Base-by-base conservation (phyloP, 1,284 basidiomycete genomes). In the Pholiota adiposa region DNA sequence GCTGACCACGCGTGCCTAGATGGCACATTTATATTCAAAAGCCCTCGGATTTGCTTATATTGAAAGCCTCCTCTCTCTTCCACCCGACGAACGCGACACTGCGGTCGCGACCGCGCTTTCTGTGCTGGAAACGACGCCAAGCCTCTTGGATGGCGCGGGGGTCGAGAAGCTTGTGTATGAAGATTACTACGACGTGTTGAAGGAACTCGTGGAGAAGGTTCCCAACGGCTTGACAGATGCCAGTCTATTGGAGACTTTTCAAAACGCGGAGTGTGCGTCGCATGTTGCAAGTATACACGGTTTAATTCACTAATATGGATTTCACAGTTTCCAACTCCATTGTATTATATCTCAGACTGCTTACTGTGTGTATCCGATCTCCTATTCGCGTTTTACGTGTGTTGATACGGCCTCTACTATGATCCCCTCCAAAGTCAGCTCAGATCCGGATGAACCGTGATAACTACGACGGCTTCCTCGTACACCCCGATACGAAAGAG, bases 31-130 rank as follows among this genome's bases (percentile, higher is more conserved):
- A 41, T 41, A 9, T 8, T 11, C 18, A 12, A 43, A 74, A 90
- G 90, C 89, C 34, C 79, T 91, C 60, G 89, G 83, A 19, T 88
- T 90, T 63, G 83, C 87, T 2, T 89, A 87, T 69, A 73, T 92
- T 25, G 80, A 89, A 51, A 78, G 82, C 41, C 75, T 91, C 23
- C 69, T 90, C 25, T 75, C 77, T 27, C 34, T 56, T 9, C 14
- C 33, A 11, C 77, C 77, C 0, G 68, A 72, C 12, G 78, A 83
- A 43, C 75, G 65, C 11, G 71, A 77, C 1, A 69, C 76, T 18
- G 81, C 84, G 0, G 87, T 87, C 0, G 79, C 73, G 36, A 77
- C 77, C 16, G 82, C 85, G 5, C 74, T 87, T 41, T 82, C 82
- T 0, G 75, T 82, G 6, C 75, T 94, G 12, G 74, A 85, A 58